Percentiles rank a stretch among this genome's conserved stretches.
Evolutionary conservation across 2,329 filamentous ascomycete genomes (phyloP).

Genomic region (Pseudocercospora fijiensis): DNA sequence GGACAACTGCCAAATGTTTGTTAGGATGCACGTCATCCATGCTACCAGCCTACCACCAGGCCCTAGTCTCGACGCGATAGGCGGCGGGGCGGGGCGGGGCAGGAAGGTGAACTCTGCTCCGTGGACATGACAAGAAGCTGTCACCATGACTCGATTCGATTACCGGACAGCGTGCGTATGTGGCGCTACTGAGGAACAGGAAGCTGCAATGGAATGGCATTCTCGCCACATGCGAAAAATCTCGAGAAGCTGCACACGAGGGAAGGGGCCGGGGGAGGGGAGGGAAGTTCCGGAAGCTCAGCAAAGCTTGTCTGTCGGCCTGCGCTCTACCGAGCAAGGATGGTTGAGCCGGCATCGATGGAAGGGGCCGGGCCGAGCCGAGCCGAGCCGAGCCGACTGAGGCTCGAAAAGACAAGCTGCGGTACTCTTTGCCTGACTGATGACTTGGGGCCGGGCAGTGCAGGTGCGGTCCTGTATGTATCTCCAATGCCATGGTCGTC

Average conservation of each 20-base stretch:
- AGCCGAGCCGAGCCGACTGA: no score
- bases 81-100: not conserved
- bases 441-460: slow-evolving; percentile 16
- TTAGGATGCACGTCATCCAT: slow-evolving; percentile 3
- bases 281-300: no score
- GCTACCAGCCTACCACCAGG: no score
- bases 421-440: no score
- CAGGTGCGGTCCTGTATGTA: no score
- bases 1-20: not conserved
- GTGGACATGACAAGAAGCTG: slow-evolving; percentile 15
- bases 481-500: slow-evolving; percentile 22
- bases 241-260: no score
- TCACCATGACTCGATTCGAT: slow-evolving; percentile 4
- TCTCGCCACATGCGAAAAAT: not conserved
- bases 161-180: not conserved
- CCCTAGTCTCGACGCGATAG: not conserved
- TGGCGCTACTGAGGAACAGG: not conserved
- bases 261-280: no score
- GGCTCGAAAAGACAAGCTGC: not conserved
- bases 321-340: not conserved
- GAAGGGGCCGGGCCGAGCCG: no score
- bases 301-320: slow-evolving; percentile 1
- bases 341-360: no score
- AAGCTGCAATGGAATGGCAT: slow-evolving; percentile 8
- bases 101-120: slow-evolving; percentile 1